A percentile compares a stretch with the other conserved stretches of the same genome.
Conservation (phyloP, 257 asterid species). For the Solanum chiquidenum region DNA sequence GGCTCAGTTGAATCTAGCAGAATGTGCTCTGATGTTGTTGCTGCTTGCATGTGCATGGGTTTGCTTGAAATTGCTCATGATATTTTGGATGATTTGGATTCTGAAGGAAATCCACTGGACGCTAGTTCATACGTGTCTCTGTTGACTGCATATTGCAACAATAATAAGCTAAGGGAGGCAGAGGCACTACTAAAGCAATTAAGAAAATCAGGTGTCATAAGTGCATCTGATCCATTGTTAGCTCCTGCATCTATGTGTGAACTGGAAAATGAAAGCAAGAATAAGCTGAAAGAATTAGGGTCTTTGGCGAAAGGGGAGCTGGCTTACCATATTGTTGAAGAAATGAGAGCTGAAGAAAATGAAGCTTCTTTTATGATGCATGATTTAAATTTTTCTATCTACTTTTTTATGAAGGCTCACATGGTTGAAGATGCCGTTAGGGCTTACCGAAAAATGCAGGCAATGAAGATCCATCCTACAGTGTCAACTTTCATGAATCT, state of each 20-base stretch:
- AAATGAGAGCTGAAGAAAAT: slow-evolving; percentile 30
- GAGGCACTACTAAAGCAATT: slow-evolving; percentile 42
- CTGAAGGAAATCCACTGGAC: slow-evolving; percentile 21
- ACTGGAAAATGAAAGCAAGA: slow-evolving; percentile 8
- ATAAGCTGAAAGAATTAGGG: slow-evolving; percentile 7
- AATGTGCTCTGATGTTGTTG: slow-evolving; percentile 41
- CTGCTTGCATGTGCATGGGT: slow-evolving; percentile 55
- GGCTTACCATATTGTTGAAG: slow-evolving; percentile 30
- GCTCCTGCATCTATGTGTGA: not conserved
- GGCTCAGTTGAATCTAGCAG: slow-evolving; percentile 14
- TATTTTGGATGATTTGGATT: slow-evolving; percentile 69
- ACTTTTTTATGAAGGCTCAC: slow-evolving; percentile 71
- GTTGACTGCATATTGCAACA: slow-evolving; percentile 38
- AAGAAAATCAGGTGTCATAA: slow-evolving; percentile 11
- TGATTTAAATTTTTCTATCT: slow-evolving; percentile 58
- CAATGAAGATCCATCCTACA: slow-evolving; percentile 54
- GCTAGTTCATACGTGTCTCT: slow-evolving; percentile 38
- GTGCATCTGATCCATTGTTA: slow-evolving; percentile 4
- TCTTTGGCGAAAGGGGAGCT: slow-evolving; percentile 18
- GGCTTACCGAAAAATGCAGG: slow-evolving; percentile 63
- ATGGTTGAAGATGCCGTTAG: slow-evolving; percentile 73
- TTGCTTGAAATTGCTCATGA: slow-evolving; percentile 95
- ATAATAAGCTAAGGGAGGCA: slow-evolving; percentile 55
- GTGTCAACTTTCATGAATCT: slow-evolving; percentile 48
- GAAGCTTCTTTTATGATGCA: slow-evolving; percentile 14